Base-by-base conservation (phyloP, 257 asterid genomes). In the Penstemon davidsonii region DNA sequence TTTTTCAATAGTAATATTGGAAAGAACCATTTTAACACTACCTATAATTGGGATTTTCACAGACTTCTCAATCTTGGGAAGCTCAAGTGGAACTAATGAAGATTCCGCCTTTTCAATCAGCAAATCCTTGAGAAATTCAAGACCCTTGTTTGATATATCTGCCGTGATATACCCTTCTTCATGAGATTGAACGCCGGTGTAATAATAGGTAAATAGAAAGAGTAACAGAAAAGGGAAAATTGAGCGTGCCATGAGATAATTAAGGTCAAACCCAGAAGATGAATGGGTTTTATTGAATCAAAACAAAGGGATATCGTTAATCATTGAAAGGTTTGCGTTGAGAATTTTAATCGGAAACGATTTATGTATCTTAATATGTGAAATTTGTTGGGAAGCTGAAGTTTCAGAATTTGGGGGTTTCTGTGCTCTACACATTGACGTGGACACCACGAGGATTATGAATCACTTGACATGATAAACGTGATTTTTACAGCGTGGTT, bases 41-140 rank as follows among this genome's bases (percentile, higher is more conserved):
- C 99, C 99, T 45, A 94, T 15, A 53, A 91, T 1, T 19, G 98
- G 96, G 36, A 94, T 82, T 70, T 79, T 84, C 55, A 71, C 81
- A 12, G 79, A 59, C 40, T 81, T 88, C 69, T 79, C 78, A 73
- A 94, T 82, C 25, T 66, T 55, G 52, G 95, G 91, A 67, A 94
- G 78, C 76, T 88, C 86, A 53, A 94, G 83, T 1, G 97, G 97
- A 57, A 88, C 85, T 47, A 94, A 44, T 6, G 95, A 84, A 66
- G 87, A 73, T 62, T 77, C 87, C 13, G 93, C 95, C 60, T 83
- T 57, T 64, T 76, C 43, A 11, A 94, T 69, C 62, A 94, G 74
- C 74, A 87, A 77, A 63, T 79, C 82, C 78, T 94, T 89, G 41
- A 86, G 70, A 79, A 88, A 91, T 44, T 84, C 88, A 25, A 94